Evolutionary conservation across 108 stramenopile genomes (phyloP).

Genomic region (Skeletonema marinoi): DNA sequence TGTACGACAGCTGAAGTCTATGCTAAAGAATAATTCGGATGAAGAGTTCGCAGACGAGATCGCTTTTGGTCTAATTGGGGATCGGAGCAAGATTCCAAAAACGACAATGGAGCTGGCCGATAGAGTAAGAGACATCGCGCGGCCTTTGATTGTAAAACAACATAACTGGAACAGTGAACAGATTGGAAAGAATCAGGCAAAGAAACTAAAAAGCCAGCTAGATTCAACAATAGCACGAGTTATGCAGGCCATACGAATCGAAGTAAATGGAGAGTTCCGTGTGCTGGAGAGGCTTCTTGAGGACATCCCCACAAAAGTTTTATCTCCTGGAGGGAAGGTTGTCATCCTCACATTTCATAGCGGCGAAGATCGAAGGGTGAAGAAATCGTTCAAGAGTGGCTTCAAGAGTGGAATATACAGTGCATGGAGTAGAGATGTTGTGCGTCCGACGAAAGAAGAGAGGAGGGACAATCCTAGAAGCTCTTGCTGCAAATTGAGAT

Average conservation of each 20-base stretch:
- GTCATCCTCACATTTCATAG: slow-evolving; percentile 53
- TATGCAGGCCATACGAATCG: slow-evolving; percentile 56
- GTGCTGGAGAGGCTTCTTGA: slow-evolving; percentile 26
- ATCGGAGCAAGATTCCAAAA: not conserved
- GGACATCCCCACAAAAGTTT: slow-evolving; percentile 1
- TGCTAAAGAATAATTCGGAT: slow-evolving; percentile 4
- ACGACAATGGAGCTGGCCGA: slow-evolving; percentile 3
- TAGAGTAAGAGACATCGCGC: not conserved
- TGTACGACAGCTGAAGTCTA: not conserved
- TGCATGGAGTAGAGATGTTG: slow-evolving; percentile 9
- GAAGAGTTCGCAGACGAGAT: slow-evolving; percentile 9
- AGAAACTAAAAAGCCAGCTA: not conserved
- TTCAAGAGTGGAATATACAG: slow-evolving; percentile 19
- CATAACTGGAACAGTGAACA: not conserved
- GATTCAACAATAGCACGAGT: slow-evolving; percentile 18
- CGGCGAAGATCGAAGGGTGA: slow-evolving; percentile 49
- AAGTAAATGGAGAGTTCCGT: slow-evolving; percentile 46
- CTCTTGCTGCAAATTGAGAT: slow-evolving; percentile 22
- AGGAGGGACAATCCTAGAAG: slow-evolving; percentile 5
- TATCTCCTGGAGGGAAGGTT: slow-evolving; percentile 35
- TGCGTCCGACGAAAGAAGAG: slow-evolving; percentile 20
- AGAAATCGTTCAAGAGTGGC: slow-evolving; percentile 26
- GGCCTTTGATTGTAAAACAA: not conserved
- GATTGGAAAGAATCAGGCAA: not conserved
- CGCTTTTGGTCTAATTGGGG: not conserved